phyloP scores from a whole-genome alignment of 2,329 filamentous ascomycete genomes.

The Pezicula rhizophila region DNA sequence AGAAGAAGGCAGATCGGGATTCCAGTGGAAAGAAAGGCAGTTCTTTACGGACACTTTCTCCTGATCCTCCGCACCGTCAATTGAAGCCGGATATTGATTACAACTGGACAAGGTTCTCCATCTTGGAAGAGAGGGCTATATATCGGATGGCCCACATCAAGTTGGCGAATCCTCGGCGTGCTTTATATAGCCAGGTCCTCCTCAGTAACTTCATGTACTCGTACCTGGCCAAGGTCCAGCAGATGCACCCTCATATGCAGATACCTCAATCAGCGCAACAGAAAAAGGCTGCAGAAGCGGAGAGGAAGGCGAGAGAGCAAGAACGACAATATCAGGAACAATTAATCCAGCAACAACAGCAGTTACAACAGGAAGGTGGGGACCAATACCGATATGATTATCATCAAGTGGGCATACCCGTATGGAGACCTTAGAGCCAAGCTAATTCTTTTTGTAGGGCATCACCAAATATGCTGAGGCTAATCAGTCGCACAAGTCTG shows the following conservation, averaged over 20 bases:
- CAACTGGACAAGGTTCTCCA: conserved; percentile 91
- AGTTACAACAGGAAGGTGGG: conserved; percentile 25
- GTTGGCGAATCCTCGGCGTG: conserved; percentile 89
- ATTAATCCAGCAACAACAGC: conserved; percentile 24
- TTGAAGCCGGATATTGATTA: conserved; percentile 88
- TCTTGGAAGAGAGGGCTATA: conserved; percentile 91
- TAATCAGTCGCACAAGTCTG: conserved; percentile 25
- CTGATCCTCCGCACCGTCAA: conserved; percentile 68
- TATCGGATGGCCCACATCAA: conserved; percentile 99
- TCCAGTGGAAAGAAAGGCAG: conserved; percentile 67
- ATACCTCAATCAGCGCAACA: conserved; percentile 75
- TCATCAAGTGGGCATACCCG: conserved; percentile 24
- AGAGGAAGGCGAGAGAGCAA: conserved; percentile 38
- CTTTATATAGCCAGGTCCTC: conserved; percentile 88
- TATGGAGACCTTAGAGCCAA: neutral
- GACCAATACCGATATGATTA: conserved; percentile 30
- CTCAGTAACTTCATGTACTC: conserved; percentile 99
- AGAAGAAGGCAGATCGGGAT: conserved; percentile 80
- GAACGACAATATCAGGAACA: conserved; percentile 27
- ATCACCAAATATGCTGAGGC: conserved; percentile 29
- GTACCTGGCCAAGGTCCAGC: conserved; percentile 95
- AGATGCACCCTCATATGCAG: conserved; percentile 95
- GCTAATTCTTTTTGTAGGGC: conserved; percentile 20
- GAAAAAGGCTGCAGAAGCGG: conserved; percentile 56
- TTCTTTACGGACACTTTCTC: conserved; percentile 67